Base-by-base conservation (phyloP, 169 alveolate genomes). In the Eimeria acervulina region DNA sequence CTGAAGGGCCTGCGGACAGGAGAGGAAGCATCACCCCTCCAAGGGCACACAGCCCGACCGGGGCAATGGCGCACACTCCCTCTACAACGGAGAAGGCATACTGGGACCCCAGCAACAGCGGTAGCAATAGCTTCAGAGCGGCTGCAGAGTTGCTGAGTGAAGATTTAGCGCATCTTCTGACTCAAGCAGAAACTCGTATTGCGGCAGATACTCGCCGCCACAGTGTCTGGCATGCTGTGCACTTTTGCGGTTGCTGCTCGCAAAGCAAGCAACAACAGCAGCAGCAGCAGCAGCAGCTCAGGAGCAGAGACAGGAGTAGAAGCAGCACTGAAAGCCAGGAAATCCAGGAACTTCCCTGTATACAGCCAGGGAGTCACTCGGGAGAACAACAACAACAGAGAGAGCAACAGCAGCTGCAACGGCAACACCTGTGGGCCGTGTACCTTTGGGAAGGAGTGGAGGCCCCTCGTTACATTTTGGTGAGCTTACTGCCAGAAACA, bases 401-500 rank as follows among this genome's bases (percentile, higher is more conserved):
- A 36, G 36, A 42, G 19, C 78, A 59, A 72, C 93, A 38, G 61
- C 93, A 85, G 61, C 93, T 13, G 61, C 80, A 85, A 81, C 81
- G 36, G 93, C 93, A 85, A 81, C 93, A 85, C 81, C 81, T 85
- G 55, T 85, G 93, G 93, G 93, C 93, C 31, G 93, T 85, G 36
- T 85, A 85, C 61, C 44, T 85, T 21, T 85, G 93, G 93, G 93
- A 85, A 61, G 93, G 93, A 55, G 8, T 85, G 80, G 93, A 85
- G 81, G 81, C 93, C 0, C 93, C 93, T 52, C 81, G 93, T 6
- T 85, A 85, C 61, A 85, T 85, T 5, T 26, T 85, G 61, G 93
- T 85, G 47, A 85, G 93, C 38, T 15, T 36, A 38, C 33, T 10
- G 38, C 36, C 3, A 33, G 2, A 42, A 40, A n/a, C 52, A 4